A percentile compares a stretch with the other conserved stretches of the same genome.
Evolutionary conservation across 2,329 filamentous ascomycete genomes (phyloP).

Genomic region (Aspergillus intermedius): DNA sequence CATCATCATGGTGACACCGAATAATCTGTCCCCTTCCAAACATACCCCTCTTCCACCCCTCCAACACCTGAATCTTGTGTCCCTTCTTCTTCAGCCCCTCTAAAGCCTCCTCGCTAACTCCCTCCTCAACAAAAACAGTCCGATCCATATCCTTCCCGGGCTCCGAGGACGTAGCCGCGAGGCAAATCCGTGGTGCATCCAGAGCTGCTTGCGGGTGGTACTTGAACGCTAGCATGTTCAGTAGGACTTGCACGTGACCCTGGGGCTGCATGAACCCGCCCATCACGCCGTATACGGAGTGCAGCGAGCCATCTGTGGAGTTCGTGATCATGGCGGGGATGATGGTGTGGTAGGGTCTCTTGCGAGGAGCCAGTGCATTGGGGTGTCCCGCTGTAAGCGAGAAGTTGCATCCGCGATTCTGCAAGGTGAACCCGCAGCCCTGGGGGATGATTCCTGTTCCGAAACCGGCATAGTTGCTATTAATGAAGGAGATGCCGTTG

Average conservation of each 20-base stretch:
- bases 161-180: slow-evolving; percentile 66
- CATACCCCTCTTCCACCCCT: slow-evolving; percentile 57
- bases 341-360: slow-evolving; percentile 95
- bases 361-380: slow-evolving; percentile 71
- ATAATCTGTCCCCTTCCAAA: slow-evolving; percentile 90
- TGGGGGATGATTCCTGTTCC: slow-evolving; percentile 79
- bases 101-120: slow-evolving; percentile 62
- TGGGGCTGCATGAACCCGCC: slow-evolving; percentile 98
- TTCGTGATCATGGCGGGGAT: slow-evolving; percentile 90
- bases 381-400: slow-evolving; percentile 63
- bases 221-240: slow-evolving; percentile 80
- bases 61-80: slow-evolving; percentile 64
- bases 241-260: slow-evolving; percentile 84
- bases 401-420: slow-evolving; percentile 90
- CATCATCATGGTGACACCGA: slow-evolving; percentile 68
- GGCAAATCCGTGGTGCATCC: slow-evolving; percentile 85
- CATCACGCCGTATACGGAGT: slow-evolving; percentile 92
- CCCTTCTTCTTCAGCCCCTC: slow-evolving; percentile 63
- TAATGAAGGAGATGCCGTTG: slow-evolving; percentile 94
- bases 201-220: slow-evolving; percentile 80
- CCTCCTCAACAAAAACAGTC: slow-evolving; percentile 74
- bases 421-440: slow-evolving; percentile 85
- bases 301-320: slow-evolving; percentile 62
- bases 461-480: slow-evolving; percentile 83
- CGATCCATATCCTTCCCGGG: slow-evolving; percentile 52